Conservation (phyloP, 2,329 filamentous ascomycete genomes). For the Phaeosphaeriaceae sp. region DNA sequence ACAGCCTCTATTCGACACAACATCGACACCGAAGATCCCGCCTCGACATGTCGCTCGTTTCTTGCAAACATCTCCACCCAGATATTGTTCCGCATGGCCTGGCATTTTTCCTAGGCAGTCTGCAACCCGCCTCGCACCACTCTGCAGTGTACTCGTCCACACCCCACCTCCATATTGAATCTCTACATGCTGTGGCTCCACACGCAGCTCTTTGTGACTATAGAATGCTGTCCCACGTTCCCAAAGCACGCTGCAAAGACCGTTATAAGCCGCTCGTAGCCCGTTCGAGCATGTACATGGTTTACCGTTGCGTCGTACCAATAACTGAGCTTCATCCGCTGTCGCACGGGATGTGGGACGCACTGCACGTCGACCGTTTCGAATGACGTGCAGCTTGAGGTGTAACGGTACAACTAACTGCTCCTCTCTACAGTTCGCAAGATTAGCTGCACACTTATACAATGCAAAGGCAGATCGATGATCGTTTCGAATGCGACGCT, state of each 20-base stretch:
- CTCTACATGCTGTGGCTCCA: background rate
- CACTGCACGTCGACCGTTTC: slow-evolving; percentile 12
- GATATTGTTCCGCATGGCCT: background rate
- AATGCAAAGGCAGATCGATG: background rate
- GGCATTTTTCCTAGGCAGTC: background rate
- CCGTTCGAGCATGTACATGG: slow-evolving; percentile 6
- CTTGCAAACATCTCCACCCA: background rate
- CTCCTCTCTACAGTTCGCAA: background rate
- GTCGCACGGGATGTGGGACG: slow-evolving; percentile 11
- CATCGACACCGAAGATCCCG: background rate
- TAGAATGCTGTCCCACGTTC: slow-evolving; percentile 12
- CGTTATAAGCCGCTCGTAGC: slow-evolving; percentile 12
- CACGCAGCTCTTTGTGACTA: background rate
- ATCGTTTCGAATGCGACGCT: background rate
- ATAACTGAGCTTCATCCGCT: slow-evolving; percentile 18
- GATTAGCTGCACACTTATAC: background rate
- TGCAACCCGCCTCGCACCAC: background rate
- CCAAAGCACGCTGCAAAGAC: slow-evolving; percentile 13
- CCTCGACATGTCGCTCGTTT: too few relatives aligned
- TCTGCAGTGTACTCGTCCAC: background rate
- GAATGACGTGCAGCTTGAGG: background rate
- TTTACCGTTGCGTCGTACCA: slow-evolving; percentile 17
- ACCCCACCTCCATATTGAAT: background rate
- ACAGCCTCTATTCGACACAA: background rate
- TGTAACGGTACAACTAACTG: background rate